Evolutionary conservation across 306 rosid genomes (phyloP).

Genomic region (Pyrus betulifolia): DNA sequence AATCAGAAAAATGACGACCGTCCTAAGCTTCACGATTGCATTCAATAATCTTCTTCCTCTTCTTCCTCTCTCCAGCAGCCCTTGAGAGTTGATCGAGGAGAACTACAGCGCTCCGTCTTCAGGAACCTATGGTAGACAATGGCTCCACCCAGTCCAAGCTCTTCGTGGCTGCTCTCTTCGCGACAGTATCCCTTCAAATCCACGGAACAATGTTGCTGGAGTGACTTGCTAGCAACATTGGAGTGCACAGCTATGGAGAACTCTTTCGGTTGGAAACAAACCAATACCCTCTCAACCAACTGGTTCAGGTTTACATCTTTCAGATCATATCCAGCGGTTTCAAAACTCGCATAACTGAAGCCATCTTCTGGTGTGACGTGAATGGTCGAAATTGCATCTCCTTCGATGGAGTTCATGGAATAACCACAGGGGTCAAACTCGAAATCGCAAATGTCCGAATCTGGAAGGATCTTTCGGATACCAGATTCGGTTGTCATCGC

Average conservation of each 20-base stretch:
- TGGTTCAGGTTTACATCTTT: constrained; percentile 18
- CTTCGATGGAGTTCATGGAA: constrained; percentile 61
- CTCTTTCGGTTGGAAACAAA: constrained; percentile 49
- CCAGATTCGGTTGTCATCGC: constrained; percentile 51
- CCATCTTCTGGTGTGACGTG: constrained; percentile 48
- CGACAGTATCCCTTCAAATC: constrained; percentile 51
- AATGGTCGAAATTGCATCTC: constrained; percentile 55
- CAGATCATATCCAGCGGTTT: constrained; percentile 53
- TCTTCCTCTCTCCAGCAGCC: constrained; percentile 58
- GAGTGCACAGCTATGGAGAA: constrained; percentile 54
- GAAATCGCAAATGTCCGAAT: constrained; percentile 54
- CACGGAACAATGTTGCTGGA: constrained; percentile 26
- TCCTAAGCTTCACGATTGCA: not conserved
- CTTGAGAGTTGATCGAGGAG: constrained; percentile 67
- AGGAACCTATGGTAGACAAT: constrained; percentile 44
- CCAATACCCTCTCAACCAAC: constrained; percentile 39
- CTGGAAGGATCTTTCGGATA: constrained; percentile 56
- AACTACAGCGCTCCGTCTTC: constrained; percentile 28
- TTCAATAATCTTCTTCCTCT: constrained; percentile 43
- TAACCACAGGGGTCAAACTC: constrained; percentile 68
- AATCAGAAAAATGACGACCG: not conserved
- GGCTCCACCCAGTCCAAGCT: constrained; percentile 53
- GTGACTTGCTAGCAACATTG: constrained; percentile 30
- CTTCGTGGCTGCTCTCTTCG: constrained; percentile 46
- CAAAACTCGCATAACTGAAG: constrained; percentile 66